phyloP scores from a whole-genome alignment of 73 alveolate species.

The Paramecium sonneborni region DNA sequence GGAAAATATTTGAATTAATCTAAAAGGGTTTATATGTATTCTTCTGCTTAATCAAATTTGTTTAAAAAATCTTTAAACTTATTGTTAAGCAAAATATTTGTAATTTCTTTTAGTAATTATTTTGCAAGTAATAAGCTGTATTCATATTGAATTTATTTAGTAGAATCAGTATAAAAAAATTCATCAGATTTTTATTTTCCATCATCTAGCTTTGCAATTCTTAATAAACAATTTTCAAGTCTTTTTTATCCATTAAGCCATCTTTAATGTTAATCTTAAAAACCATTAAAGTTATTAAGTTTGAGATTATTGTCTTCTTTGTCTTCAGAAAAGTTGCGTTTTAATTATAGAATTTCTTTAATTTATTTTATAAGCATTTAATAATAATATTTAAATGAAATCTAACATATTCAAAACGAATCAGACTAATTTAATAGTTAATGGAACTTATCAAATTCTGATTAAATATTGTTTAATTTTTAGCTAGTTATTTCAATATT shows the following conservation, averaged over 20 bases:
- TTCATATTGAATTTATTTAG: conserved; percentile 6
- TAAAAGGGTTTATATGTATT: neutral
- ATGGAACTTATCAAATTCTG: neutral
- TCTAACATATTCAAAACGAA: neutral
- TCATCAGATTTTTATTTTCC: neutral
- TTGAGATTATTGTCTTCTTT: neutral
- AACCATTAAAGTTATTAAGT: neutral
- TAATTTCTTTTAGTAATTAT: neutral
- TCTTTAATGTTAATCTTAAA: neutral
- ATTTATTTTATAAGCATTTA: conserved; percentile 9
- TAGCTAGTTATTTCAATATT: neutral
- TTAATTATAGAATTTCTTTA: conserved; percentile 16
- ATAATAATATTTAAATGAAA: neutral
- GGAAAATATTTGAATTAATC: neutral
- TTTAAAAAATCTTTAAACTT: neutral
- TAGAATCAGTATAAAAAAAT: neutral
- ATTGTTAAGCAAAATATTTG: neutral
- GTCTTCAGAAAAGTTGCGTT: neutral
- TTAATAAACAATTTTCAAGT: neutral
- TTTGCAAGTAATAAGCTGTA: neutral
- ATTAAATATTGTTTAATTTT: neutral
- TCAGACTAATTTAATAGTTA: neutral
- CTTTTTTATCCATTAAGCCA: conserved; percentile 18
- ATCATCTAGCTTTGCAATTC: neutral
- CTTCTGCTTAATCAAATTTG: neutral